Conservation (phyloP, 2,329 filamentous ascomycete genomes). For the Diaporthe sp. region DNA sequence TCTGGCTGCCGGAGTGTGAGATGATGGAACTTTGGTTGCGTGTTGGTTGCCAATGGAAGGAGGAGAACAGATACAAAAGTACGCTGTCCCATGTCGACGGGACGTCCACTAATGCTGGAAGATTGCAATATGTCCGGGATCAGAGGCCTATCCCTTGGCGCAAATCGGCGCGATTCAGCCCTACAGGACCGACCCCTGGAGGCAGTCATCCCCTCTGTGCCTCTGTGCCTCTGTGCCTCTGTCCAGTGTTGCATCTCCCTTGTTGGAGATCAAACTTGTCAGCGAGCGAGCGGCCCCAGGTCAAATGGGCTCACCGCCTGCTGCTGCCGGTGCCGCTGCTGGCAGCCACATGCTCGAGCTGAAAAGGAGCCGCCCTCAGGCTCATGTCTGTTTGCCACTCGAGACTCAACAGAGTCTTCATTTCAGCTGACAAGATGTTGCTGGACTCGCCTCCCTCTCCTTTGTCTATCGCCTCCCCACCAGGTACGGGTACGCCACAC, state of each 20-base stretch:
- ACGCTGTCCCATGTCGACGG: constrained; percentile 10
- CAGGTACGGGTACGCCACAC: background rate
- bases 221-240: no score
- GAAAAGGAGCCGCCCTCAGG: background rate
- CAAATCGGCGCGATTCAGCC: constrained; percentile 19
- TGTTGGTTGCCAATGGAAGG: background rate
- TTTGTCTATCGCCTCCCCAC: no score
- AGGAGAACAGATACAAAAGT: constrained; percentile 9
- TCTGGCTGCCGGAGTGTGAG: background rate
- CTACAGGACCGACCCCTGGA: constrained; percentile 17
- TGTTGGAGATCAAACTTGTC: background rate
- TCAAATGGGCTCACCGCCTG: constrained; percentile 12
- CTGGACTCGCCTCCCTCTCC: background rate
- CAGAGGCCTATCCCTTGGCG: constrained; percentile 5
- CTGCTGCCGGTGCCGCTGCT: no score
- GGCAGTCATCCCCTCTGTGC: background rate
- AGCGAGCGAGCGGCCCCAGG: background rate
- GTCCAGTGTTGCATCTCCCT: background rate
- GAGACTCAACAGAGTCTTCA: background rate
- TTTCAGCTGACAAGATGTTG: constrained; percentile 14
- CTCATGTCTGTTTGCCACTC: constrained; percentile 3
- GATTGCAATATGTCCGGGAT: background rate
- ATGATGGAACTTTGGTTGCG: background rate
- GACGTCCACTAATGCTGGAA: background rate
- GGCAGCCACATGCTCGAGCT: background rate